These are phyloP conservation scores for Purpureocillium takamizusanense DNA, from an alignment of 2,329 filamentous ascomycete species.

Conservation along the genomic window DNA sequence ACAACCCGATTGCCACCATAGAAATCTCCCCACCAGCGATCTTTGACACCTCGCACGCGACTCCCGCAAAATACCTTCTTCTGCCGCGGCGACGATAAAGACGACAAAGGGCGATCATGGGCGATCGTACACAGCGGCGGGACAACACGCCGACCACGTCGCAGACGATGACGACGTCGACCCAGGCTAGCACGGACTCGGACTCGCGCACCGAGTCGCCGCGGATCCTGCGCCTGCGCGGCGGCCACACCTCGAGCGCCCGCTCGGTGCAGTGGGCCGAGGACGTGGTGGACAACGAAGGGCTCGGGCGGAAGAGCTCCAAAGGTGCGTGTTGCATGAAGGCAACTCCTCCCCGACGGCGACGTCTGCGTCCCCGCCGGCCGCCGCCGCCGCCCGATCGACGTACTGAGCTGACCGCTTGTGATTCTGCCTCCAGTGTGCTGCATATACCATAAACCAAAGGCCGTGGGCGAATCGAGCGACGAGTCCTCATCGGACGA, in stretches of 20 bases:
- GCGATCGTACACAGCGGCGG: conserved; percentile 18
- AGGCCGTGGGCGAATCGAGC: conserved; percentile 73
- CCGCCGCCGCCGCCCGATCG: too few relatives aligned
- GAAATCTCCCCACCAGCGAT: too few relatives aligned
- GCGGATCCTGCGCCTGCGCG: conserved; percentile 42
- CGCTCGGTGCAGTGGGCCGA: conserved; percentile 85
- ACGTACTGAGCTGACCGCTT: too few relatives aligned
- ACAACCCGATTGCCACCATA: too few relatives aligned
- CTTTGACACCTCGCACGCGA: too few relatives aligned
- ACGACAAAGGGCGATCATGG: conserved; percentile 12
- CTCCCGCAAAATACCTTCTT: too few relatives aligned
- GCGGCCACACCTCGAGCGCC: conserved; percentile 32
- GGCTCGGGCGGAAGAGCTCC: conserved; percentile 83
- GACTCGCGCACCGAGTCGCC: conserved; percentile 19
- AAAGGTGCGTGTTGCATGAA: conserved; percentile 59
- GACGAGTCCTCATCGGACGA: conserved; percentile 45
- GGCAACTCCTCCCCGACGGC: too few relatives aligned
- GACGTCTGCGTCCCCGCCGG: too few relatives aligned
- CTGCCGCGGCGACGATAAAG: not conserved
- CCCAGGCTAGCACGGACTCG: conserved; percentile 15
- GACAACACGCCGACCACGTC: conserved; percentile 19
- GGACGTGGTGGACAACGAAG: conserved; percentile 91
- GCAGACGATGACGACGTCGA: conserved; percentile 21
- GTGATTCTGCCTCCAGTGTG: conserved; percentile 54
- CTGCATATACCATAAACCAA: conserved; percentile 93